A percentile compares a stretch with the other conserved stretches of the same genome.
Conservation (phyloP, 495 filamentous ascomycete genomes). For the Daldinia loculata region DNA sequence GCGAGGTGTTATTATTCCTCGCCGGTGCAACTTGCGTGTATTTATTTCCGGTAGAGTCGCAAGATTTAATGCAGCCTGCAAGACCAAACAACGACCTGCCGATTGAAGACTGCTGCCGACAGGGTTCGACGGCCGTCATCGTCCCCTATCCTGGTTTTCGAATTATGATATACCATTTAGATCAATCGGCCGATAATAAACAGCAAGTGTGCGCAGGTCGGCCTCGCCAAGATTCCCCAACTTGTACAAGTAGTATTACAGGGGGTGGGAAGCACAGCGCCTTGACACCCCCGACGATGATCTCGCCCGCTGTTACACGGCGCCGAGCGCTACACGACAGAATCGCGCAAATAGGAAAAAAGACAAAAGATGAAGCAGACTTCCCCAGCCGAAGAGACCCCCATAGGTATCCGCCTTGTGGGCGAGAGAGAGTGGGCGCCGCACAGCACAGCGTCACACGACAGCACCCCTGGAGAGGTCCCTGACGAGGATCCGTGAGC, state of each 20-base stretch:
- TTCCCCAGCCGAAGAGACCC: constrained; percentile 19
- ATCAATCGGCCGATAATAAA: constrained; percentile 28
- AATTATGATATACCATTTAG: constrained; percentile 20
- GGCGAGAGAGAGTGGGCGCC: constrained; percentile 8
- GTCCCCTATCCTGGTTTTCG: constrained; percentile 33
- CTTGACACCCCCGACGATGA: constrained; percentile 35
- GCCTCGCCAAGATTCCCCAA: constrained; percentile 33
- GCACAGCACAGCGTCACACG: constrained; percentile 38
- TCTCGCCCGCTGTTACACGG: constrained; percentile 36
- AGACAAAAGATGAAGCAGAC: constrained; percentile 20
- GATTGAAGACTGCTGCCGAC: constrained; percentile 41
- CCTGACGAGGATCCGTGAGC: constrained; percentile 38
- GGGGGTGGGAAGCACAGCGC: constrained; percentile 9
- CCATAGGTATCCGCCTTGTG: constrained; percentile 10
- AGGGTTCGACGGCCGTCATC: constrained; percentile 32
- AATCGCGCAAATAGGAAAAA: constrained; percentile 26
- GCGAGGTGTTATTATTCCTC: constrained; percentile 33
- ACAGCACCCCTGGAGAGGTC: constrained; percentile 33
- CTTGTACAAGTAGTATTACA: constrained; percentile 23
- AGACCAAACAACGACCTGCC: constrained; percentile 37
- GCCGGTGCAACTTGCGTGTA: constrained; percentile 29
- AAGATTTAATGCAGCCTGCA: constrained; percentile 41
- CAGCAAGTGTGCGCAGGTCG: constrained; percentile 31
- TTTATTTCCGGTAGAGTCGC: constrained; percentile 38
- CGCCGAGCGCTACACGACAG: constrained; percentile 24